A percentile compares a stretch with the other conserved stretches of the same genome.
Conservation (phyloP, 352 stramenopile species). For the Aphanomyces cochlioides region DNA sequence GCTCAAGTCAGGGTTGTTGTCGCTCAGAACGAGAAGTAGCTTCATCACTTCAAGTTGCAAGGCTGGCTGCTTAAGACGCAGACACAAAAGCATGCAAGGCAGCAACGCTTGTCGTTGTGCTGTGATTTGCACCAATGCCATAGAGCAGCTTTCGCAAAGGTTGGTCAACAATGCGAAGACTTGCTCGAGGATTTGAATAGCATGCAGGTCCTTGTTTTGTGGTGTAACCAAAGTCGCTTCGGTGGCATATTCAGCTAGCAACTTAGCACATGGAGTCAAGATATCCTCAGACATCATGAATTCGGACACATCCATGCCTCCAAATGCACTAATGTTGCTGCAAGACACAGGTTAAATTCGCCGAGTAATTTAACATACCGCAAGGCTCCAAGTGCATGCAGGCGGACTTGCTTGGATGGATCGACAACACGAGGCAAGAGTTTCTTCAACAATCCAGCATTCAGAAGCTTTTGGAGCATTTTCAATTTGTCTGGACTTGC, state of each 20-base stretch:
- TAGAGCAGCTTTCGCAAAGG: slow-evolving; percentile 76
- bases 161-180: slow-evolving; percentile 71
- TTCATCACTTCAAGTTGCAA: slow-evolving; percentile 79
- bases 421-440: slow-evolving; percentile 83
- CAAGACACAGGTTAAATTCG: slow-evolving; percentile 1
- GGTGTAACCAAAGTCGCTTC: slow-evolving; percentile 38
- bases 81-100: slow-evolving; percentile 68
- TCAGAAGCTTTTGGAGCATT: slow-evolving; percentile 75
- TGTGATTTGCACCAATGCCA: slow-evolving; percentile 77
- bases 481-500: slow-evolving; percentile 52
- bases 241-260: slow-evolving; percentile 60
- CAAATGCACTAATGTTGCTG: slow-evolving; percentile 85
- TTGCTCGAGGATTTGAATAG: slow-evolving; percentile 72
- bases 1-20: slow-evolving; percentile 76
- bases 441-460: slow-evolving; percentile 70
- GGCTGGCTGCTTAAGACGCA: slow-evolving; percentile 43
- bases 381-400: slow-evolving; percentile 74
- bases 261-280: slow-evolving; percentile 67
- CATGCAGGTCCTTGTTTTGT: slow-evolving; percentile 59
- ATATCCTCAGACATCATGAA: slow-evolving; percentile 71
- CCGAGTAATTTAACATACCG: slow-evolving; percentile 34
- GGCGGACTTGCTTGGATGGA: slow-evolving; percentile 76
- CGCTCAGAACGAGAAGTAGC: slow-evolving; percentile 73
- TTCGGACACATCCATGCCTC: slow-evolving; percentile 78
- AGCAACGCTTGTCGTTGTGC: slow-evolving; percentile 59